A percentile compares a stretch with the other conserved stretches of the same genome.
These are phyloP conservation scores for Suillus ampliporus DNA, from an alignment of 768 basidiomycete genomes.

Conservation along the genomic window DNA sequence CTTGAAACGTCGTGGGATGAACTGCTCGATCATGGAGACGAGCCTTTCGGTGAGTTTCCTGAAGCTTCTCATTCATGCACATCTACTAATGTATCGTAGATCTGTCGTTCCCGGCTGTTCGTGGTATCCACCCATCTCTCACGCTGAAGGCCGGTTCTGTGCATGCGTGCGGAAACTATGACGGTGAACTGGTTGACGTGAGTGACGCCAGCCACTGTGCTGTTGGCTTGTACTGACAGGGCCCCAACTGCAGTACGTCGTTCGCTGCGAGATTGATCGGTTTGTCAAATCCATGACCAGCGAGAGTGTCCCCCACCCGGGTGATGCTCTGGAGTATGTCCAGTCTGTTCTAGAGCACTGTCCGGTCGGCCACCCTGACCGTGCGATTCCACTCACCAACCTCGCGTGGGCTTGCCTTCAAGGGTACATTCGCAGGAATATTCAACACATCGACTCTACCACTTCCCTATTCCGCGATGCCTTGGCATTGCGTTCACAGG, in stretches of 20 bases:
- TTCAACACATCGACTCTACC: background rate
- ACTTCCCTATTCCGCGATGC: background rate
- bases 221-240: background rate
- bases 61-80: background rate
- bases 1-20: background rate
- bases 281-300: background rate
- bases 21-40: background rate
- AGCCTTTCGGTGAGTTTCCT: background rate
- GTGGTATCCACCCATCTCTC: background rate
- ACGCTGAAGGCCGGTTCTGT: background rate
- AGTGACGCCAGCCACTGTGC: background rate
- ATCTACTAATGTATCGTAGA: background rate
- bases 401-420: conserved; percentile 6
- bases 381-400: background rate
- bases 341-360: background rate
- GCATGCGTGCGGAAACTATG: background rate
- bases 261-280: background rate
- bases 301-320: background rate
- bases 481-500: conserved; percentile 10
- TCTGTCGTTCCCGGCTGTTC: background rate
- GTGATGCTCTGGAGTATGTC: background rate
- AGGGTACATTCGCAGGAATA: background rate
- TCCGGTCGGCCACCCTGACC: background rate
- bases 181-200: background rate
- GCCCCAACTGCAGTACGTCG: background rate